Percentiles rank a stretch among this genome's conserved stretches.
phyloP scores from a whole-genome alignment of 2,329 filamentous ascomycete genomes.

The Tolypocladium album region DNA sequence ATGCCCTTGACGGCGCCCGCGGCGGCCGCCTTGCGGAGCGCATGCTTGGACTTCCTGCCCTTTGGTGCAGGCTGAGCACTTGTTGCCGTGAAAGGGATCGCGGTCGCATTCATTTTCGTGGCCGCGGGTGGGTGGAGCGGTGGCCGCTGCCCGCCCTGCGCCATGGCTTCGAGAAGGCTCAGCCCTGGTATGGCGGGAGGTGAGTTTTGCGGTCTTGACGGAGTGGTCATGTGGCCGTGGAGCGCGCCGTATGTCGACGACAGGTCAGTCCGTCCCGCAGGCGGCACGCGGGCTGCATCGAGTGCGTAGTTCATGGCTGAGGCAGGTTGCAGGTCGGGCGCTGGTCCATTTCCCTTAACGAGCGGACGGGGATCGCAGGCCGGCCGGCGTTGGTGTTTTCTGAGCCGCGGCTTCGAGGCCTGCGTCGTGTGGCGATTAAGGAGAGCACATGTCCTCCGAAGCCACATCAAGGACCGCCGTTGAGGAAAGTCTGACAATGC shows the following conservation, averaged over 20 bases:
- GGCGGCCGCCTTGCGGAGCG: not conserved
- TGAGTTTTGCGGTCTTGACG: not conserved
- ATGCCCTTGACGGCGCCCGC: not conserved
- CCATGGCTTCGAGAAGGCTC: not conserved
- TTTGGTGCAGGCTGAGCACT: not conserved
- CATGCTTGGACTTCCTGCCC: not conserved
- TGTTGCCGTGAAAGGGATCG: not conserved
- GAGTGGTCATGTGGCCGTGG: not conserved
- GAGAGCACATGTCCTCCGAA: not conserved
- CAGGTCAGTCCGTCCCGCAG: not conserved
- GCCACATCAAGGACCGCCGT: not conserved
- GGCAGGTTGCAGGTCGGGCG: not conserved
- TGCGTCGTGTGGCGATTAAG: not conserved
- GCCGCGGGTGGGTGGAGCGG: not conserved
- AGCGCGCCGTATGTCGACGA: not conserved
- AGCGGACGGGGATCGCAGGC: not conserved
- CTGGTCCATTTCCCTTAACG: not conserved
- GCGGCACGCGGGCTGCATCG: not conserved
- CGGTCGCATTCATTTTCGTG: not conserved
- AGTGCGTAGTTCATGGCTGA: constrained; percentile 1
- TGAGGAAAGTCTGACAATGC: not conserved
- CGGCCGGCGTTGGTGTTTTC: not conserved
- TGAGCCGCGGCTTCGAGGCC: not conserved
- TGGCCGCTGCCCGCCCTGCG: not conserved
- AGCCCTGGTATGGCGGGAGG: not conserved